A percentile compares a stretch with the other conserved stretches of the same genome.
These are phyloP conservation scores for Candida verbasci DNA, from an alignment of 805 yeast species.

Conservation along the genomic window DNA sequence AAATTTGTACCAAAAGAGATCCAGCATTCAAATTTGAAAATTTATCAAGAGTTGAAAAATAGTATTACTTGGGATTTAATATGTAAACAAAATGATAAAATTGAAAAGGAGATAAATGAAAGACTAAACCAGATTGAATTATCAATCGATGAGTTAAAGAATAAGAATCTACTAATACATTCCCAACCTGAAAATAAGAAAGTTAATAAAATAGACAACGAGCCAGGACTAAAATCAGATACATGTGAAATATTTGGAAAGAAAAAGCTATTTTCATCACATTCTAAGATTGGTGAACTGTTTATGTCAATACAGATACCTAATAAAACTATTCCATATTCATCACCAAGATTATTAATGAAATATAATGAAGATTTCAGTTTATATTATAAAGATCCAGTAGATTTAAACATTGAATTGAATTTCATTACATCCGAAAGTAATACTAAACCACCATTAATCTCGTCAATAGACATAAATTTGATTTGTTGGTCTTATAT, in stretches of 20 bases:
- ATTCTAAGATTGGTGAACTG: slow-evolving; percentile 31
- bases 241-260: slow-evolving; percentile 25
- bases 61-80: slow-evolving; percentile 31
- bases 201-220: slow-evolving; percentile 5
- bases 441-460: slow-evolving; percentile 27
- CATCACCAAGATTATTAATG: slow-evolving; percentile 33
- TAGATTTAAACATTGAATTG: slow-evolving; percentile 24
- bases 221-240: slow-evolving; percentile 24
- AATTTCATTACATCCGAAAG: slow-evolving; percentile 22
- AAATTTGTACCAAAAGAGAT: slow-evolving; percentile 34
- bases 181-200: not conserved
- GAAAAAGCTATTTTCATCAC: slow-evolving; percentile 30
- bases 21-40: slow-evolving; percentile 26
- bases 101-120: slow-evolving; percentile 35
- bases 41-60: slow-evolving; percentile 21
- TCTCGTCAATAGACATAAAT: slow-evolving; percentile 30
- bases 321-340: slow-evolving; percentile 27
- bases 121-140: slow-evolving; percentile 23
- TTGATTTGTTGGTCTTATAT: slow-evolving; percentile 38
- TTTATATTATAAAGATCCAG: slow-evolving; percentile 25
- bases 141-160: slow-evolving; percentile 25
- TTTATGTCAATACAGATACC: slow-evolving; percentile 31
- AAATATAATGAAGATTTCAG: slow-evolving; percentile 31
- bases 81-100: slow-evolving; percentile 20
- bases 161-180: slow-evolving; percentile 23